A percentile compares a stretch with the other conserved stretches of the same genome.
Conservation (phyloP, 176 grass and related monocot genomes). For the Pontederia crassipes region DNA sequence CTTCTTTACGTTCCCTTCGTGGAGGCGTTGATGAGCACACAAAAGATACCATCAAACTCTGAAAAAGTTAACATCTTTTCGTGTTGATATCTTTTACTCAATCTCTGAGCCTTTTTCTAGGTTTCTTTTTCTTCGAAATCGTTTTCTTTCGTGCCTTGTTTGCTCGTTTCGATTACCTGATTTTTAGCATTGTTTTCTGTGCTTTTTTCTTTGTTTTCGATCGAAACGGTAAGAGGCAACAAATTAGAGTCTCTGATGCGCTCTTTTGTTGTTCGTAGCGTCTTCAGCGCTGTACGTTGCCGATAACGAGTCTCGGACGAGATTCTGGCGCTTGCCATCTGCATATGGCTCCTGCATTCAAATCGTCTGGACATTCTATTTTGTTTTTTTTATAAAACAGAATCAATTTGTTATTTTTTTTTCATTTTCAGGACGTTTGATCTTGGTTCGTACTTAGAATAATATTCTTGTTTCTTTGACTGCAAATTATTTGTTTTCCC, state of each 20-base stretch:
- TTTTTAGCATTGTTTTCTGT: background rate
- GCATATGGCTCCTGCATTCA: conserved; percentile 46
- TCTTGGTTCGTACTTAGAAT: too few relatives aligned
- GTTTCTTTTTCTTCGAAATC: background rate
- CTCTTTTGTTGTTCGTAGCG: conserved; percentile 39
- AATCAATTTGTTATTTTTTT: too few relatives aligned
- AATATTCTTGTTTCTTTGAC: too few relatives aligned
- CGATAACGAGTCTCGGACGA: conserved; percentile 29
- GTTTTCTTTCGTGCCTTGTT: too few relatives aligned
- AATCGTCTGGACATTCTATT: conserved; percentile 1
- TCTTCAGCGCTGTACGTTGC: conserved; percentile 93
- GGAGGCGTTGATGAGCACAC: background rate
- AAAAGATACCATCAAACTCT: conserved; percentile 66
- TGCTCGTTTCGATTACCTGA: background rate
- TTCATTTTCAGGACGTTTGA: too few relatives aligned
- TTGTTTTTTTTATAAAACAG: background rate
- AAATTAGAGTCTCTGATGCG: conserved; percentile 98
- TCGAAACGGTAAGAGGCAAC: conserved; percentile 33
- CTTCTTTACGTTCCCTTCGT: background rate
- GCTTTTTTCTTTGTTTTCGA: background rate
- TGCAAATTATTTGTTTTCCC: too few relatives aligned
- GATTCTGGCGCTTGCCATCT: conserved; percentile 51
- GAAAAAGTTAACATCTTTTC: conserved; percentile 21
- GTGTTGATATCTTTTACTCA: conserved; percentile 44
- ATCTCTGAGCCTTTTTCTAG: background rate